These are phyloP conservation scores for Colletotrichum sp. DNA, from an alignment of 2,329 filamentous ascomycete species.

Conservation along the genomic window DNA sequence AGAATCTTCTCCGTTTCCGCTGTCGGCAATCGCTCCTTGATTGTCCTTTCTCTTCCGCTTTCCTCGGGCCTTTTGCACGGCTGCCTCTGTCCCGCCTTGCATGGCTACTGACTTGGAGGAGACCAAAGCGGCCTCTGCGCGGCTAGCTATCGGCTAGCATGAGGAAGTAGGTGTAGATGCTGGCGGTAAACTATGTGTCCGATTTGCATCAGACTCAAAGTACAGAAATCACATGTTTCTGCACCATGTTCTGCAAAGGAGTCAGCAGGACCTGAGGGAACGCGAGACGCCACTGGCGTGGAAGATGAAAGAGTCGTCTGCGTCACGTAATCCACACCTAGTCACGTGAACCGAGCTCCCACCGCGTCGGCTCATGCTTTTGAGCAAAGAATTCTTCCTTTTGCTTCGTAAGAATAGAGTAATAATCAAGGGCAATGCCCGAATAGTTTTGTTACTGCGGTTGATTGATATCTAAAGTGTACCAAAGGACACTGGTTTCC, in stretches of 20 bases:
- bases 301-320: neutral
- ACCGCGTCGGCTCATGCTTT: neutral
- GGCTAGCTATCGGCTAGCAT: neutral
- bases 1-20: neutral
- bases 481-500: neutral
- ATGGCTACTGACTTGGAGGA: neutral
- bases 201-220: neutral
- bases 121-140: neutral
- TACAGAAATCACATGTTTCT: neutral
- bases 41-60: conserved; percentile 16
- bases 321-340: conserved; percentile 39
- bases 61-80: neutral
- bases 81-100: neutral
- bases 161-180: neutral
- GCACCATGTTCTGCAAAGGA: neutral
- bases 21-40: neutral
- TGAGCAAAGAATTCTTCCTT: neutral
- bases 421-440: neutral
- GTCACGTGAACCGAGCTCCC: conserved; percentile 35
- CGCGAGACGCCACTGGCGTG: neutral
- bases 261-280: too few species aligned
- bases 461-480: conserved; percentile 5
- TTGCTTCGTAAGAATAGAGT: neutral
- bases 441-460: neutral
- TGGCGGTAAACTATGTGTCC: neutral